A percentile compares a stretch with the other conserved stretches of the same genome.
Conservation (phyloP, 1,284 basidiomycete species). For the Heterobasidion annosum region DNA sequence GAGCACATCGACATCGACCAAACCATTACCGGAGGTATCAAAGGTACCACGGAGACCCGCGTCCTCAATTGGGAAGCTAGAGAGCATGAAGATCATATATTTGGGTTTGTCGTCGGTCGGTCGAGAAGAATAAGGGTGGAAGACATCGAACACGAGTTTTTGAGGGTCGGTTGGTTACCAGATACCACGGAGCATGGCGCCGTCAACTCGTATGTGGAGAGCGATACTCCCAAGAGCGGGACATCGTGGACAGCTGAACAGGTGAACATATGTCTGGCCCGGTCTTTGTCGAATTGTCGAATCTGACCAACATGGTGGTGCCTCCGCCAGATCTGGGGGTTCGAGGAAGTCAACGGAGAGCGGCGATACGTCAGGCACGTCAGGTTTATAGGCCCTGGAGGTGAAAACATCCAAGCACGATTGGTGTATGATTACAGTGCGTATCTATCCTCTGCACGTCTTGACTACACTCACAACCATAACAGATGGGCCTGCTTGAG, state of each 20-base stretch:
- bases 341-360: conserved; percentile 51
- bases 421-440: conserved; percentile 63
- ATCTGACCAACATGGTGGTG: neutral
- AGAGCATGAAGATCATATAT: conserved; percentile 40
- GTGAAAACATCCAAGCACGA: conserved; percentile 46
- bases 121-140: conserved; percentile 25
- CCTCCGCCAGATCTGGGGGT: conserved; percentile 56
- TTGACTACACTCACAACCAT: neutral
- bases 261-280: conserved; percentile 14
- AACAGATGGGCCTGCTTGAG: neutral
- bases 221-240: conserved; percentile 28
- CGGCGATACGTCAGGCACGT: conserved; percentile 54
- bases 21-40: conserved; percentile 48
- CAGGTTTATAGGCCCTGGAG: conserved; percentile 53
- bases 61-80: conserved; percentile 42
- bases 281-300: neutral
- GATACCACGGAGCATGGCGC: conserved; percentile 22
- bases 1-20: conserved; percentile 60
- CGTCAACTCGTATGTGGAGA: conserved; percentile 23
- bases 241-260: conserved; percentile 27
- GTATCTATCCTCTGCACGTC: conserved; percentile 5
- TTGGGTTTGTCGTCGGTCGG: conserved; percentile 44
- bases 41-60: conserved; percentile 44
- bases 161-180: conserved; percentile 26
- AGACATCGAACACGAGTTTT: conserved; percentile 24